Conservation (phyloP, 2,329 filamentous ascomycete species). For the Decorospora gaudefroyi region DNA sequence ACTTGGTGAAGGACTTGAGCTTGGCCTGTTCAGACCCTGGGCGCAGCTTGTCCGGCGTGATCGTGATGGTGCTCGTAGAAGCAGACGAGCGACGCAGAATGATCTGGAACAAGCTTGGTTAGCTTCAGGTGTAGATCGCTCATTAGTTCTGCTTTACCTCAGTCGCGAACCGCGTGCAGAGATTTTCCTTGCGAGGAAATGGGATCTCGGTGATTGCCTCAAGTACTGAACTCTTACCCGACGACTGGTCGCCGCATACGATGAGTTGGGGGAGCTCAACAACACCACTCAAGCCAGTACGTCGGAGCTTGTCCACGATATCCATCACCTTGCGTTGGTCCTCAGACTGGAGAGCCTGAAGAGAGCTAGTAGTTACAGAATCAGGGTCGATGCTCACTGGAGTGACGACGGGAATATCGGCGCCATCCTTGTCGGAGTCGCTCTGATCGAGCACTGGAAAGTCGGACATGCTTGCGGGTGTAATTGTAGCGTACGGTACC, state of each 20-base stretch:
- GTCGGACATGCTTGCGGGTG: no score
- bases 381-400: conserved; percentile 13
- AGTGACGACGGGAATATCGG: background rate
- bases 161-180: conserved; percentile 66
- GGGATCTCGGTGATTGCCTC: conserved; percentile 66
- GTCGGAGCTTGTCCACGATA: conserved; percentile 58
- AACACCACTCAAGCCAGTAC: conserved; percentile 50
- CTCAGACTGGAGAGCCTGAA: conserved; percentile 52
- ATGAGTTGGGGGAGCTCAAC: conserved; percentile 40
- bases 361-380: conserved; percentile 38
- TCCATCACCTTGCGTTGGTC: conserved; percentile 57
- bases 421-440: background rate
- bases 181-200: conserved; percentile 60
- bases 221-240: conserved; percentile 67
- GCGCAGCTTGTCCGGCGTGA: conserved; percentile 46
- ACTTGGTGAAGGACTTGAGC: conserved; percentile 45
- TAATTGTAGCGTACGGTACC: no score
- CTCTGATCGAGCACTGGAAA: no score
- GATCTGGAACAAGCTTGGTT: conserved; percentile 10
- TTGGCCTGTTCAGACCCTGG: conserved; percentile 36
- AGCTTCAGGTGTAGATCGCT: background rate
- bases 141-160: conserved; percentile 11
- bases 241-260: conserved; percentile 58
- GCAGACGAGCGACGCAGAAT: conserved; percentile 40
- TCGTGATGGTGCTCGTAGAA: conserved; percentile 39